phyloP scores from a whole-genome alignment of 352 stramenopile genomes.

The Globisporangium paddicum region DNA sequence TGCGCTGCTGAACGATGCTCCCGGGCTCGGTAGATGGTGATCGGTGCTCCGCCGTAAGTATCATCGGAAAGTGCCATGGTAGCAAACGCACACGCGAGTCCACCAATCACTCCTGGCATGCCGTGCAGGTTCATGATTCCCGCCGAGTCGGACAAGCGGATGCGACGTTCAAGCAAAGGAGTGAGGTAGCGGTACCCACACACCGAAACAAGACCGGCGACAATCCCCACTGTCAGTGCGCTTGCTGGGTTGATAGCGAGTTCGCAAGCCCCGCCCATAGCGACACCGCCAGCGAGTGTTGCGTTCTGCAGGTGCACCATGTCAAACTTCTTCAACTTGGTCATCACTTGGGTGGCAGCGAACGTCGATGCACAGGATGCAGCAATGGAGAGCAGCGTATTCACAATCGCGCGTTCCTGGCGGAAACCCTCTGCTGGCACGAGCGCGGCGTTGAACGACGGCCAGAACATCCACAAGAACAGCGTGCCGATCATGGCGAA shows the following conservation, averaged over 20 bases:
- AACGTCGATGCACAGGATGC: slow-evolving; percentile 60
- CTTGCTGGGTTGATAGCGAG: slow-evolving; percentile 62
- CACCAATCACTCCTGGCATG: slow-evolving; percentile 63
- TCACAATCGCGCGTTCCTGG: slow-evolving; percentile 66
- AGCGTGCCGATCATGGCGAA: slow-evolving; percentile 84
- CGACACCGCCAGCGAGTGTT: slow-evolving; percentile 77
- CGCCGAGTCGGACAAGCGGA: slow-evolving; percentile 46
- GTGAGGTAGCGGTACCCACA: slow-evolving; percentile 40
- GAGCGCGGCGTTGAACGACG: slow-evolving; percentile 77
- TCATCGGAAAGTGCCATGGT: slow-evolving; percentile 45
- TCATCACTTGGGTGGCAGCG: slow-evolving; percentile 33
- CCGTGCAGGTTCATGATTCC: slow-evolving; percentile 80
- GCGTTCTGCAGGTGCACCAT: slow-evolving; percentile 86
- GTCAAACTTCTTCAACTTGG: slow-evolving; percentile 62
- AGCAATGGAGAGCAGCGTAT: slow-evolving; percentile 73
- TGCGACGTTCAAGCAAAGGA: slow-evolving; percentile 28
- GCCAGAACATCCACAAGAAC: slow-evolving; percentile 88
- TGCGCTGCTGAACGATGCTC: slow-evolving; percentile 31
- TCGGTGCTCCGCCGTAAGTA: slow-evolving; percentile 41
- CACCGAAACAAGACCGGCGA: slow-evolving; percentile 47
- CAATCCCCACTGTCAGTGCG: slow-evolving; percentile 41
- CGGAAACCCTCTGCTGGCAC: slow-evolving; percentile 50
- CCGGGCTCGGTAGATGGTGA: slow-evolving; percentile 41
- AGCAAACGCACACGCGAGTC: slow-evolving; percentile 46
- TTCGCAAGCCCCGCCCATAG: slow-evolving; percentile 71